phyloP scores from a whole-genome alignment of 441 rosid genomes.

The Pelargonium cotyledonis region DNA sequence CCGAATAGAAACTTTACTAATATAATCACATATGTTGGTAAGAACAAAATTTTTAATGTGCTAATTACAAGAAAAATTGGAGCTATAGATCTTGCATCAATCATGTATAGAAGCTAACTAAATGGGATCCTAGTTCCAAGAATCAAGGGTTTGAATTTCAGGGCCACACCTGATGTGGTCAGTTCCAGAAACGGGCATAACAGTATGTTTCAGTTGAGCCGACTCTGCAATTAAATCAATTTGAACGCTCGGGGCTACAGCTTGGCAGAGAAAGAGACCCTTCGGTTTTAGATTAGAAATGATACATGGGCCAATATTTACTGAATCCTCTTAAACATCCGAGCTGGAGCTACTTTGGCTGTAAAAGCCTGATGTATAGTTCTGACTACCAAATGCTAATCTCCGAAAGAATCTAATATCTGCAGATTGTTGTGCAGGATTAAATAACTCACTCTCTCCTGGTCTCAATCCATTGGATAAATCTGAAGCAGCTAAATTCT shows the following conservation, averaged over 20 bases:
- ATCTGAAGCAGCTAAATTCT: constrained; percentile 55
- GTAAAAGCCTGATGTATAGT: constrained; percentile 66
- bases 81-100: not conserved
- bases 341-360: constrained; percentile 27
- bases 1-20: not conserved
- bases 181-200: too few relatives aligned
- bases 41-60: not conserved
- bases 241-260: not conserved
- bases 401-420: constrained; percentile 80
- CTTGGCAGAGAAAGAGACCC: constrained; percentile 7
- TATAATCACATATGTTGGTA: not conserved
- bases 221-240: constrained; percentile 9
- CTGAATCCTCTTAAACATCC: constrained; percentile 25
- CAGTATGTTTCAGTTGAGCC: constrained; percentile 12
- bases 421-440: constrained; percentile 74
- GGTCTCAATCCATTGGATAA: constrained; percentile 81
- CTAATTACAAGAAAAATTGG: not conserved
- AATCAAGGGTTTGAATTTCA: constrained; percentile 18
- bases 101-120: not conserved
- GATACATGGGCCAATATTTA: constrained; percentile 18
- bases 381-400: constrained; percentile 87
- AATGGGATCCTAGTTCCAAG: constrained; percentile 21
- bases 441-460: constrained; percentile 77
- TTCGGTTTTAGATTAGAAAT: too few relatives aligned
- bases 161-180: not conserved